Percentiles rank a stretch among this genome's conserved stretches.
Evolutionary conservation across 192 early-diverging fungal species (phyloP).

Genomic region (Coemansia biformis): DNA sequence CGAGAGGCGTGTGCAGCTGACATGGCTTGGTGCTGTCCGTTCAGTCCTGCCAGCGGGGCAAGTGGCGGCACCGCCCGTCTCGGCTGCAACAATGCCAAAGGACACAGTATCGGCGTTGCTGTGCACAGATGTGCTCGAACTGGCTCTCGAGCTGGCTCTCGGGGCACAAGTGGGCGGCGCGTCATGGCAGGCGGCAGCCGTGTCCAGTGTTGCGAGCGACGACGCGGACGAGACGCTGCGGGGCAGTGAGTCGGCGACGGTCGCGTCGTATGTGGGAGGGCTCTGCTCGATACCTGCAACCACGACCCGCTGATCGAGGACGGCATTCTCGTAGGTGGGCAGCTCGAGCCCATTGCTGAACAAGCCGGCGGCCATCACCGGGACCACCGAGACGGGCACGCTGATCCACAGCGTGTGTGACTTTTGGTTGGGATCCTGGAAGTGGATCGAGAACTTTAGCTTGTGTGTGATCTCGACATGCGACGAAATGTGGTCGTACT

Average conservation of each 20-base stretch:
- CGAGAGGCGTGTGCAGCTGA: no score
- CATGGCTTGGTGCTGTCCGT: no score
- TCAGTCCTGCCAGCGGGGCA: no score
- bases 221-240: conserved; percentile 2
- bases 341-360: conserved; percentile 22
- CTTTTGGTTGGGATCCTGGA: conserved; percentile 29
- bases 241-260: conserved; percentile 15
- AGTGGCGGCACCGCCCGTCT: background rate
- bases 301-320: conserved; percentile 30
- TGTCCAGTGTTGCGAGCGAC: background rate
- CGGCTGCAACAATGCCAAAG: background rate
- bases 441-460: conserved; percentile 44
- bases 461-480: conserved; percentile 48
- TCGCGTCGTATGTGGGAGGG: conserved; percentile 38
- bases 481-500: conserved; percentile 47
- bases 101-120: conserved; percentile 6
- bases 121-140: conserved; percentile 9
- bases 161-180: background rate
- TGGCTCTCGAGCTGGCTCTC: background rate
- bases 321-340: conserved; percentile 36
- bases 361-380: conserved; percentile 18
- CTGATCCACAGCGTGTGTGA: conserved; percentile 47
- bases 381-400: conserved; percentile 43
- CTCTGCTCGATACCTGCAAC: conserved; percentile 18
- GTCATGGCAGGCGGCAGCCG: background rate